Evolutionary conservation across 139 green algal genomes (phyloP).

Genomic region (Pseudopediastrum boryanum): DNA sequence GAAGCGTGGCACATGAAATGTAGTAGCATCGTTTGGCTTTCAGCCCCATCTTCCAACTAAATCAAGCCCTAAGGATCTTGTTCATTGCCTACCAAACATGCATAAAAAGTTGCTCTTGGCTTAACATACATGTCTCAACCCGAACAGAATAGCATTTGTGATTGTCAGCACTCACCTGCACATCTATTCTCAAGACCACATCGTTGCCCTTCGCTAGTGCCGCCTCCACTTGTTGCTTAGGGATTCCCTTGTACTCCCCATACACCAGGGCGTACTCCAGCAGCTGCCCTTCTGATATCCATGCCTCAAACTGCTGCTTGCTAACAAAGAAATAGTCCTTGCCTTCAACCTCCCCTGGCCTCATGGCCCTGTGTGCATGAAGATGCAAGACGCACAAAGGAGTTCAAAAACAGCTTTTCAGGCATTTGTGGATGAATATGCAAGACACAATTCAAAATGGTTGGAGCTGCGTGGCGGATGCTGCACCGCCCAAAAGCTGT

Average conservation of each 20-base stretch:
- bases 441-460: too few relatives aligned
- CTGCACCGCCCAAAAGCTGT: too few relatives aligned
- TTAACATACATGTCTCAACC: too few relatives aligned
- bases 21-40: too few relatives aligned
- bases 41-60: too few relatives aligned
- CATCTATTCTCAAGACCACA: conserved; percentile 93
- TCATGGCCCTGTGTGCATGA: conserved; percentile 55
- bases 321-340: conserved; percentile 95
- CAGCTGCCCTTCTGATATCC: conserved; percentile 81
- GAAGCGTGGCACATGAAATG: too few relatives aligned
- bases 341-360: conserved; percentile 85
- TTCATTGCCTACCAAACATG: too few relatives aligned
- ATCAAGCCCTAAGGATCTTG: too few relatives aligned
- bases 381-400: not conserved
- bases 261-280: conserved; percentile 97
- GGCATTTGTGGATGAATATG: too few relatives aligned
- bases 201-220: conserved; percentile 78
- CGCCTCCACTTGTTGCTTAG: conserved; percentile 72
- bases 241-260: conserved; percentile 97
- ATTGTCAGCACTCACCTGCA: conserved; percentile 63
- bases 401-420: not conserved
- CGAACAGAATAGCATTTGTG: too few relatives aligned
- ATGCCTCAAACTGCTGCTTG: conserved; percentile 84
- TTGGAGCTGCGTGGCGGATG: too few relatives aligned
- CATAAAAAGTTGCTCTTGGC: too few relatives aligned